Evolutionary conservation across 2,329 filamentous ascomycete species (phyloP), one percentile per base, ranked within the genome.

Genomic region (Diaporthe australafricana): DNA sequence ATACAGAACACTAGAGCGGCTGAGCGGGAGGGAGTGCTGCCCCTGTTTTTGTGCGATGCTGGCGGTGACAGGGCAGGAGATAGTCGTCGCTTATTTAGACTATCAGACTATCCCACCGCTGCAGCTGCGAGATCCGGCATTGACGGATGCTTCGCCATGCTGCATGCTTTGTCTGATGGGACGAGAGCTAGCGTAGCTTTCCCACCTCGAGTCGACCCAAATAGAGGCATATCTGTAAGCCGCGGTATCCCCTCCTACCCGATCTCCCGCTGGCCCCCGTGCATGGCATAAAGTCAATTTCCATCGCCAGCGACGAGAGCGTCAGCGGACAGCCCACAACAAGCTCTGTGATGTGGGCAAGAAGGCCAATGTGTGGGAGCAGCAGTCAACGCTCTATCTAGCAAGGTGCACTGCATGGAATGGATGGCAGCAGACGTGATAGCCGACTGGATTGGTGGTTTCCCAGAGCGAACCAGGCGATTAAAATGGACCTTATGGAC

Each of bases 401-500:
- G 35, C 30, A 38, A 30, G 42, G 25, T 47, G 68, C 70, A 48
- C 30, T 60, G 66, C 57, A 70, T 22, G n/a, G 27, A 60, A 35
- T 67, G 62, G 53, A 38, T 35, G 42, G 52, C 42, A 30, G 25
- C 27, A 50, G 32, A n/a, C 35, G 71, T 72, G 67, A 70, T 62
- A n/a, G 20, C 7, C 11, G 42, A 27, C 30, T 40, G 20, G 71
- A 70, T 70, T 67, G 71, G 67, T 66, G 25, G 20, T 57, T n/a
- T 20, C 35, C 14, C 32, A 35, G 48, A 32, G 53, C 40, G 70
- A 68, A 56, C 70, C 70, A 71, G 70, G 57, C 14, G 50, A 42
- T 57, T 52, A 30, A 16, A 17, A 67, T 38, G 56, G 50, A 56
- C 27, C 38, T 9, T 9, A 35, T 35, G 32, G 32, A 35, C n/a